Base-by-base conservation (phyloP, 176 grass and related monocot species). In the Elymus sibiricus region DNA sequence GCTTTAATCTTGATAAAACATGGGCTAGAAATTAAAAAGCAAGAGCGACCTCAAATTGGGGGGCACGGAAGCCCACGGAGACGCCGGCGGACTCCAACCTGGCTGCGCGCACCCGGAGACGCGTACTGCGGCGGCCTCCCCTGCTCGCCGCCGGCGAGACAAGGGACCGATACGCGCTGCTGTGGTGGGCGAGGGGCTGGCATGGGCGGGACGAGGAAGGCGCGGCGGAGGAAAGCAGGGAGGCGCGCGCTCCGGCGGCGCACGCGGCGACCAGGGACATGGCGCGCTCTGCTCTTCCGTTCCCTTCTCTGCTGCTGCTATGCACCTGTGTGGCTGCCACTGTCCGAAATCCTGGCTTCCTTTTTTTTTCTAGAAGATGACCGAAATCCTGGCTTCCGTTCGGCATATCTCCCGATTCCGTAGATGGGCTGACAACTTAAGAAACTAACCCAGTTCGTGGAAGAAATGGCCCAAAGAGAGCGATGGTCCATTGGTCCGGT, bases 31-130 rank as follows among this genome's bases (percentile, higher is more conserved):
- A 51, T 49, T 35, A 6, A 13, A 38, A n/a, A 7, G 19, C 21
- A 32, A 47, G 37, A 85, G 49, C 4, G 22, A 97, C 94, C 87
- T 94, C 91, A n/a, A 97, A 97, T 24, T 88, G 51, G 4, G 94
- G 94, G 14, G 91, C 91, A 39, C 89, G 87, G 81, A 85, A 91
- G 34, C 91, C 94, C 3, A 92, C 14, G 44, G 89, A 53, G 5
- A 90, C 82, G 29, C 55, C 77, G 24, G 86, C 68, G 61, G 95
- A 95, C 79, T 98, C 89, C 14, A 49, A 81, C 81, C 87, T 67
- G 25, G 95, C 87, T 9, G 89, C 89, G 22, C 87, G 92, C 62
- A 95, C 84, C 70, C 60, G 89, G 68, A 90, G 42, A 2, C 24
- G 55, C 55, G 55, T 22, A 9, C 55, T 22, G 7, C 19, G 7